Conservation (phyloP, 306 rosid species). For the Delonix regia region DNA sequence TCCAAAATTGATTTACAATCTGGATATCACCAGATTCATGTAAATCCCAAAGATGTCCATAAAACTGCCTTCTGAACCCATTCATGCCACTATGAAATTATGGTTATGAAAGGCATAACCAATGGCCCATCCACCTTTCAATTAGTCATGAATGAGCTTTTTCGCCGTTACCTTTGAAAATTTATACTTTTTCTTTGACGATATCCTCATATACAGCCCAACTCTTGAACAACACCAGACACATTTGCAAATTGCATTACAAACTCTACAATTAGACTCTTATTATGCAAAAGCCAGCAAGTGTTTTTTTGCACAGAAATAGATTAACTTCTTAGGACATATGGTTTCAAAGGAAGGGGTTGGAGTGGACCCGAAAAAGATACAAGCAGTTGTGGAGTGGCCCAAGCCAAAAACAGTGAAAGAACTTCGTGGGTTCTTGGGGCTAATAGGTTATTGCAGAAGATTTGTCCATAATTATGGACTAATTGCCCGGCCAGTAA, state of each 20-base stretch:
- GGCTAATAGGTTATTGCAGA: fast-evolving
- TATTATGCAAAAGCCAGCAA: not conserved
- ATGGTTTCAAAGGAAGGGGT: not conserved
- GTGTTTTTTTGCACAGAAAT: too few relatives aligned
- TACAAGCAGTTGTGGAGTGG: not conserved
- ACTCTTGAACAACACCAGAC: not conserved
- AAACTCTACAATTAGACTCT: too few relatives aligned
- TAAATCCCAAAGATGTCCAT: too few relatives aligned
- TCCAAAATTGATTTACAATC: not conserved
- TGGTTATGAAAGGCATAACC: not conserved
- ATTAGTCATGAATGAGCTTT: not conserved
- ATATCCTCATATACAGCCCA: not conserved
- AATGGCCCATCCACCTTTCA: not conserved
- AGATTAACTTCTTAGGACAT: not conserved
- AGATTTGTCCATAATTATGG: not conserved
- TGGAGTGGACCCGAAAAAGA: not conserved
- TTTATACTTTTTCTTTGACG: not conserved
- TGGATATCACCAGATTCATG: too few relatives aligned
- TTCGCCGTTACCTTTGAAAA: too few relatives aligned
- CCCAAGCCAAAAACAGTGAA: not conserved
- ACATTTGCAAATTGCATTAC: fast-evolving
- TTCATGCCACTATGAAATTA: too few relatives aligned
- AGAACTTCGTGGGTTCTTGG: not conserved
- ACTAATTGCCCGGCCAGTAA: too few relatives aligned
- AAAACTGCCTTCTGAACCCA: too few relatives aligned